phyloP scores from a whole-genome alignment of 768 basidiomycete genomes.

The Mycena haematopus region DNA sequence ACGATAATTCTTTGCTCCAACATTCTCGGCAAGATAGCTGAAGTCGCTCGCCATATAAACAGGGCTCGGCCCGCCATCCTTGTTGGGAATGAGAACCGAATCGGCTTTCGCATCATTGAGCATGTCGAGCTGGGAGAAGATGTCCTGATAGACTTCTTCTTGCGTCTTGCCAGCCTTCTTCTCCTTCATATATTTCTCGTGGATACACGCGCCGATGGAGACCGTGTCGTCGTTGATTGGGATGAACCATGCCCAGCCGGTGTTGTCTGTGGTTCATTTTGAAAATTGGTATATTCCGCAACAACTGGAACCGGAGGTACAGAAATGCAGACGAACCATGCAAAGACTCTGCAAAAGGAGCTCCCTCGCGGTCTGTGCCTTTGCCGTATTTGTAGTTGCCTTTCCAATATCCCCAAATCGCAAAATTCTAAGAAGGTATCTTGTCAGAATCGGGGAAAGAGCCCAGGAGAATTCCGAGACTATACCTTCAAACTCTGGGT shows the following conservation, averaged over 20 bases:
- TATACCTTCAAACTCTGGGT: constrained; percentile 8
- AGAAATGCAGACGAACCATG: constrained; percentile 11
- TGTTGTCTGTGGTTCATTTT: neutral
- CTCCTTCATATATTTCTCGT: too few species aligned
- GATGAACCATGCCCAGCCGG: constrained; percentile 8
- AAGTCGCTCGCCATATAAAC: constrained; percentile 9
- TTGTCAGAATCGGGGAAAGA: too few species aligned
- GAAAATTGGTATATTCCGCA: neutral
- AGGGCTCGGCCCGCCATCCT: too few species aligned
- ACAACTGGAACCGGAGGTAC: too few species aligned
- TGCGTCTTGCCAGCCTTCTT: too few species aligned
- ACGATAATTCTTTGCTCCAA: constrained; percentile 10
- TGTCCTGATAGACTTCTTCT: too few species aligned
- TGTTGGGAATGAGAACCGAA: too few species aligned
- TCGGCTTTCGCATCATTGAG: too few species aligned
- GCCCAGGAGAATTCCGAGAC: too few species aligned
- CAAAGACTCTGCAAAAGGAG: constrained; percentile 44
- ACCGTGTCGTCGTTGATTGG: constrained; percentile 2
- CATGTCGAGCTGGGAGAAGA: neutral
- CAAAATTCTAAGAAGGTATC: constrained; percentile 1
- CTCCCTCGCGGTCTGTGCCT: constrained; percentile 41
- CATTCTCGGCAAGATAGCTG: constrained; percentile 10
- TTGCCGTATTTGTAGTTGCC: constrained; percentile 42
- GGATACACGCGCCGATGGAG: too few species aligned
- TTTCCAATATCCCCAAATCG: constrained; percentile 51